Evolutionary conservation across 1,284 basidiomycete species (phyloP), one percentile per base, ranked within the genome.

Genomic region (Tilletiopsis washingtonensis): DNA sequence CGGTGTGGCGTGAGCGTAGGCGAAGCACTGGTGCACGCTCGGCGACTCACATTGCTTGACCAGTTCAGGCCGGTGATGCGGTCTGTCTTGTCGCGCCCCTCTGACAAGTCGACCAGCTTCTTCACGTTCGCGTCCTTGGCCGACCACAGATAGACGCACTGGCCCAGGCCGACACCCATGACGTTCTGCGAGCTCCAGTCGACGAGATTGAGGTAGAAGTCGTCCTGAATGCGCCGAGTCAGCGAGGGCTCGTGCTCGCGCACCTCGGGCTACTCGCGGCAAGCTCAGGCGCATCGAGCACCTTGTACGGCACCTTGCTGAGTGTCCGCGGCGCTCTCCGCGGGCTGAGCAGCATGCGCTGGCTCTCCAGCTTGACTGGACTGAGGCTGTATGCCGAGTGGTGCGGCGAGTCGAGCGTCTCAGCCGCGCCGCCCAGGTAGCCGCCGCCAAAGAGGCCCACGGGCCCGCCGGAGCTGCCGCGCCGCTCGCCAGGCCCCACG

Each of bases 191-290:
- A 85, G 1, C 86, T 90, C 93, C 94, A 98, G 59, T 97, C 93
- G 15, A 98, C 91, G 15, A 98, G 80, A 67, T 98, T 98, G 57
- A 98, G 84, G 69, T 98, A 98, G 75, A 96, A 98, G 73, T 98
- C 94, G 74, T 98, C 93, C 57, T 77, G 53, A 5, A 27, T 2
- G 21, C 6, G n/a, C 11, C 12, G 9, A 34, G 20, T 41, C 21
- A n/a, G n/a, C n/a, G n/a, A n/a, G n/a, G n/a, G n/a, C n/a, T 44
- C 7, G 7, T 19, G 12, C 24, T 14, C 17, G 9, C 27, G 43
- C 17, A 19, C 43, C 9, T 42, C 20, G 32, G 11, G 11, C 32
- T 24, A 52, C 50, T 52, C 49, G 43, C 44, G 19, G 63, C 67
- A 17, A 98, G 82, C 57, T 97, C 91, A 0, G 93, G 94, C 1